Conservation (phyloP, 345 rosid genomes). For the Hevea brasiliensis region DNA sequence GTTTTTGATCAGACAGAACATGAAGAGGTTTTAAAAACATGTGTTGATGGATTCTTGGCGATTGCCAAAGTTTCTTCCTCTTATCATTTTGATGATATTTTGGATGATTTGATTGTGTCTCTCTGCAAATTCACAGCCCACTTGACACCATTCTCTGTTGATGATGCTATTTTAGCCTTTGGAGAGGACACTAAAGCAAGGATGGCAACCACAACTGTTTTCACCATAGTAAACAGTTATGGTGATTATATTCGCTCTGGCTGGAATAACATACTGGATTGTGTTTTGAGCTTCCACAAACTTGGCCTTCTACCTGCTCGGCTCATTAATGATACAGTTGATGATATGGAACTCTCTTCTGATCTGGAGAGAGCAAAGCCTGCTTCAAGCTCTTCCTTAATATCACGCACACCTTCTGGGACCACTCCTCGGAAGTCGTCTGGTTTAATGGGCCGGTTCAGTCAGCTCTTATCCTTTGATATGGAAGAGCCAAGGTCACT, state of each 20-base stretch:
- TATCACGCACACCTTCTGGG: conserved; percentile 31
- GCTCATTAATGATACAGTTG: conserved; percentile 57
- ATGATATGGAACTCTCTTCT: conserved; percentile 50
- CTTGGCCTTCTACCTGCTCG: conserved; percentile 63
- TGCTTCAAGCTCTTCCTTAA: conserved; percentile 30
- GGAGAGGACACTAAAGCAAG: conserved; percentile 63
- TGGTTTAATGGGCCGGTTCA: conserved; percentile 67
- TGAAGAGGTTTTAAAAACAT: conserved; percentile 58
- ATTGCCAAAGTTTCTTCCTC: conserved; percentile 65
- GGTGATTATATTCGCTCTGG: conserved; percentile 64
- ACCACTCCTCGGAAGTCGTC: conserved; percentile 47
- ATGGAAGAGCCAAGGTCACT: conserved; percentile 58
- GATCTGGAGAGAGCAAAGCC: conserved; percentile 41
- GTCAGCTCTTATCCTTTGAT: conserved; percentile 66
- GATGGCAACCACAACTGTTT: conserved; percentile 60
- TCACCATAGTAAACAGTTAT: conserved; percentile 60
- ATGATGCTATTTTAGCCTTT: conserved; percentile 56
- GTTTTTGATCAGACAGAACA: conserved; percentile 74
- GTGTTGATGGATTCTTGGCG: conserved; percentile 67
- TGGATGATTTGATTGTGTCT: conserved; percentile 70
- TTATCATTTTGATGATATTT: conserved; percentile 48
- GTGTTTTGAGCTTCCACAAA: conserved; percentile 59
- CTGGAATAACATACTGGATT: conserved; percentile 64
- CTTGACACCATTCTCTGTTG: conserved; percentile 44
- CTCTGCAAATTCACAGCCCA: conserved; percentile 66